A percentile compares a stretch with the other conserved stretches of the same genome.
Conservation (phyloP, 2,329 filamentous ascomycete genomes). For the Cladosporium colombiae region DNA sequence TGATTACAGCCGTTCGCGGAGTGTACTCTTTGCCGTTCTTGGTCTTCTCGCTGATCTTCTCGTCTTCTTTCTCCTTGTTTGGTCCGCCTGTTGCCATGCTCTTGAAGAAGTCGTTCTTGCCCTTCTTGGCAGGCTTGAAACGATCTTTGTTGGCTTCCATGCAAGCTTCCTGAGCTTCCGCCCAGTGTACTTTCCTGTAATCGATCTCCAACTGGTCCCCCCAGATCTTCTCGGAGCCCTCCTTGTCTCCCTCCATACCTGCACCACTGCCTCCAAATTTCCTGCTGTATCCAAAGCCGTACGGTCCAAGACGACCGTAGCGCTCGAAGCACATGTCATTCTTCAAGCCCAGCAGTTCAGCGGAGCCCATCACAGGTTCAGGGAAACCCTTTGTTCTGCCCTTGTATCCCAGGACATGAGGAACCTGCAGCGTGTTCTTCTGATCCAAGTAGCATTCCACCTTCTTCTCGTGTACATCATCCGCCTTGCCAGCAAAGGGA, state of each 20-base stretch:
- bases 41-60: constrained; percentile 24
- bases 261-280: constrained; percentile 78
- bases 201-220: constrained; percentile 69
- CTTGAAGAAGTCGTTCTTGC: constrained; percentile 42
- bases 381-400: constrained; percentile 85
- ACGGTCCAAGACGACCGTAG: constrained; percentile 83
- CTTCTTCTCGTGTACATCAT: constrained; percentile 51
- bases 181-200: constrained; percentile 77
- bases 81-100: constrained; percentile 40
- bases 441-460: constrained; percentile 78
- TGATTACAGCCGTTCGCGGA: constrained; percentile 72
- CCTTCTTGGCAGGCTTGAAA: constrained; percentile 53
- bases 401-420: constrained; percentile 70
- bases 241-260: constrained; percentile 80
- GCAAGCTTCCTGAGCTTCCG: constrained; percentile 73
- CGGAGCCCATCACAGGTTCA: constrained; percentile 81
- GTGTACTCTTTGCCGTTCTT: constrained; percentile 22
- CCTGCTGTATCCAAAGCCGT: constrained; percentile 82
- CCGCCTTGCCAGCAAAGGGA: constrained; percentile 61
- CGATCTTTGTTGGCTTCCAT: constrained; percentile 68
- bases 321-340: constrained; percentile 92
- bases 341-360: constrained; percentile 74
- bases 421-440: constrained; percentile 65
- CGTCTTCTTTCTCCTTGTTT: constrained; percentile 27
- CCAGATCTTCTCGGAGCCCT: constrained; percentile 82